Conservation (phyloP, 2,329 filamentous ascomycete genomes). For the Diaporthe citri region DNA sequence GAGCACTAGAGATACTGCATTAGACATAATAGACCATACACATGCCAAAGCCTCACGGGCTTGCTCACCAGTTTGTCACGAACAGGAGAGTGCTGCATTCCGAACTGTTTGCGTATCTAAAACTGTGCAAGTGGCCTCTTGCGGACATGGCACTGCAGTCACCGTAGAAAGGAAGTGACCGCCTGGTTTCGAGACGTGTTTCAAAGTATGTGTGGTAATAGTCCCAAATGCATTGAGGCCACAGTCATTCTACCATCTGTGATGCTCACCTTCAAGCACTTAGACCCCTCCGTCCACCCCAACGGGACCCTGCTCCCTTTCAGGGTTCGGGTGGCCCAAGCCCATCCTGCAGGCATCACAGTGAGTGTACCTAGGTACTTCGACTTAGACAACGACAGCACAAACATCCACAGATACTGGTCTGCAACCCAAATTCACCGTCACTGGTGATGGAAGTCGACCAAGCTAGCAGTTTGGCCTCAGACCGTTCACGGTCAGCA, state of each 20-base stretch:
- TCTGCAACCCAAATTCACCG: not conserved
- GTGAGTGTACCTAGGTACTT: not conserved
- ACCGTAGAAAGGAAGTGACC: no score
- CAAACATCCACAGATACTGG: not conserved
- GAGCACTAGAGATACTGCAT: not conserved
- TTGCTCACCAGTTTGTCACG: not conserved
- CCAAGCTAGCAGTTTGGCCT: not conserved
- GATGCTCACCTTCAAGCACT: no score
- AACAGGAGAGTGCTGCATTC: not conserved
- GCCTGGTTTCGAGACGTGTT: not conserved
- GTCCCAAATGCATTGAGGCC: not conserved
- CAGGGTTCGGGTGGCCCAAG: no score
- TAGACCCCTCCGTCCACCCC: no score
- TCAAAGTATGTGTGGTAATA: not conserved
- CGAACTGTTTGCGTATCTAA: not conserved
- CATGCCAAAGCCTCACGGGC: not conserved
- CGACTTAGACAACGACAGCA: not conserved
- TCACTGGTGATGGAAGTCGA: not conserved
- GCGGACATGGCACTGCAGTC: not conserved
- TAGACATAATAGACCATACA: slow-evolving; percentile 16
- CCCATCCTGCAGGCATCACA: no score
- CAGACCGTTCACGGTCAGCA: not conserved
- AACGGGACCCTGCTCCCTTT: no score
- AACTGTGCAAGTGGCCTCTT: not conserved
- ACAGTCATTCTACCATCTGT: no score